These are phyloP conservation scores for Exophiala spinifera DNA, from an alignment of 2,329 filamentous ascomycete genomes.

Conservation along the genomic window DNA sequence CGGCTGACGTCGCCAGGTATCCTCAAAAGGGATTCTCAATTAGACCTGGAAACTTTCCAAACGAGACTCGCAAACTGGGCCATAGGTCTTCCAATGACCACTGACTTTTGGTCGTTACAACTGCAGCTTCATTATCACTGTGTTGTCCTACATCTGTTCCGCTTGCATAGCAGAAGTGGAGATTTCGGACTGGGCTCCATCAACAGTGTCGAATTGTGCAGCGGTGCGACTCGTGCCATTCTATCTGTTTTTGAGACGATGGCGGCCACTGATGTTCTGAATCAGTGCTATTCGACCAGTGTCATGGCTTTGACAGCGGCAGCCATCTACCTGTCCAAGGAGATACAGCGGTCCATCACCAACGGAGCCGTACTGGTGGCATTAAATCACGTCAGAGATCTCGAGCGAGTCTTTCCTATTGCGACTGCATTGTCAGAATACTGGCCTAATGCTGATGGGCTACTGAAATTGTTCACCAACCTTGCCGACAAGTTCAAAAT, in stretches of 20 bases:
- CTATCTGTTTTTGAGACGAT: conserved; percentile 12
- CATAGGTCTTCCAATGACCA: background rate
- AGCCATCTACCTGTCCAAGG: background rate
- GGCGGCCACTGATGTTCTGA: background rate
- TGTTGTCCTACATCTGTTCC: conserved; percentile 7
- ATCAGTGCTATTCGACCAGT: conserved; percentile 5
- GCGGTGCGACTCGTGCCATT: conserved; percentile 1
- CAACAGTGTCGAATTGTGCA: background rate
- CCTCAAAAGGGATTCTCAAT: background rate
- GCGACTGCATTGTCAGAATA: conserved; percentile 1
- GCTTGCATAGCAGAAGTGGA: background rate
- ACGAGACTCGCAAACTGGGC: background rate
- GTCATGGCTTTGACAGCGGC: background rate
- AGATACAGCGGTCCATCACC: background rate
- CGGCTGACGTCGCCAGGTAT: conserved; percentile 4
- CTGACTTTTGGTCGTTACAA: conserved; percentile 7
- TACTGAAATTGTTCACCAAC: background rate
- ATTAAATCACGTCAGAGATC: background rate
- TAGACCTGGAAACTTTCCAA: background rate
- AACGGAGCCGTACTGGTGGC: background rate
- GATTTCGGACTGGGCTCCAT: background rate
- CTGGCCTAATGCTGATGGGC: conserved; percentile 4
- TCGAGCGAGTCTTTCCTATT: conserved; percentile 1
- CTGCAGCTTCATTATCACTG: conserved; percentile 16
- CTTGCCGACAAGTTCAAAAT: conserved; percentile 2